Percentiles rank a stretch among this genome's conserved stretches.
phyloP scores from a whole-genome alignment of 2,329 filamentous ascomycete genomes.

The Didymosphaeria variabile region DNA sequence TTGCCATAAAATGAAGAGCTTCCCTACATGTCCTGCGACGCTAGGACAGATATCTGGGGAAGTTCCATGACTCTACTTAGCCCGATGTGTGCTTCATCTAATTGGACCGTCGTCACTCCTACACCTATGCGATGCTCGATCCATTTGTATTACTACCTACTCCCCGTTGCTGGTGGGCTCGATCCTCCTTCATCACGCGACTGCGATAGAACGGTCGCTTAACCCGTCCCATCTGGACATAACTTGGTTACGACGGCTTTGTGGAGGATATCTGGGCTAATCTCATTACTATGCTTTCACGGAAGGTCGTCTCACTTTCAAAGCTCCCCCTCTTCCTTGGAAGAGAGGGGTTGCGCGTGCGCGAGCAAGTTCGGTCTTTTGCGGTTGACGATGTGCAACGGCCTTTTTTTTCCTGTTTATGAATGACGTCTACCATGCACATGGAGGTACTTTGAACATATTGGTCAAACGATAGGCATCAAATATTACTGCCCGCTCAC shows the following conservation, averaged over 20 bases:
- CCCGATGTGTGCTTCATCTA: background rate
- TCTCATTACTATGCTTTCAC: background rate
- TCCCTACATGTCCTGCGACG: background rate
- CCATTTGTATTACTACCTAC: background rate
- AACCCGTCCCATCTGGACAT: background rate
- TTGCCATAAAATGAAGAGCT: background rate
- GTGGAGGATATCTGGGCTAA: background rate
- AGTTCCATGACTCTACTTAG: background rate
- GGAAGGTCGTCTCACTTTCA: background rate
- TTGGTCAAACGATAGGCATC: background rate
- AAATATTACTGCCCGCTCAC: background rate
- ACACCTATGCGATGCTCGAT: background rate
- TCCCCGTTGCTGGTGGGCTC: background rate
- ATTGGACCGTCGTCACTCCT: background rate
- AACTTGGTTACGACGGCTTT: background rate
- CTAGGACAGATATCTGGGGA: background rate
- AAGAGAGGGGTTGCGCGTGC: background rate
- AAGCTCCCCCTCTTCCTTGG: background rate
- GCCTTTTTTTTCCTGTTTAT: background rate
- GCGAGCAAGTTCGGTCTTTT: background rate
- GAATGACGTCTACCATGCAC: background rate
- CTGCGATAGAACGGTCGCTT: background rate
- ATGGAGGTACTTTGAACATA: slow-evolving; percentile 9
- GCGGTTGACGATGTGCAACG: slow-evolving; percentile 1
- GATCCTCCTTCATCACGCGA: background rate